Evolutionary conservation across 2,329 filamentous ascomycete species (phyloP).

Genomic region (Colletotrichum orbiculare): DNA sequence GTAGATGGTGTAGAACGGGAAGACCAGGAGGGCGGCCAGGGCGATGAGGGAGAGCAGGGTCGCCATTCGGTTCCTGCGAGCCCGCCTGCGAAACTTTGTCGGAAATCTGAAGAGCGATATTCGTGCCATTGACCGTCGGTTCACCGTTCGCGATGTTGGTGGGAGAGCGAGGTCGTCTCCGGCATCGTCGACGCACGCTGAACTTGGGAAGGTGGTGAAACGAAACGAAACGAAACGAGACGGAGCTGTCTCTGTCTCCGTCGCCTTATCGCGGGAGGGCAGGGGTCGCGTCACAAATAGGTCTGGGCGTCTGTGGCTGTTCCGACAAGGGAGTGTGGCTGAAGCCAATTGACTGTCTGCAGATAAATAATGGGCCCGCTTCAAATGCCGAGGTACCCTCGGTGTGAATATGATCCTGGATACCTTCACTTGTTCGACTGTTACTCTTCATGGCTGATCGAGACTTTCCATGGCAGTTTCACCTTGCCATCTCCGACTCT

Average conservation of each 20-base stretch:
- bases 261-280: conserved; percentile 17
- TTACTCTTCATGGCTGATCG: not conserved
- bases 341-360: not conserved
- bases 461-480: too few relatives aligned
- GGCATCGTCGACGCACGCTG: conserved; percentile 11
- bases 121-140: conserved; percentile 40
- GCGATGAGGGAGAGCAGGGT: conserved; percentile 58
- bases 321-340: conserved; percentile 9
- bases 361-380: not conserved
- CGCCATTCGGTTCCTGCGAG: conserved; percentile 68
- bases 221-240: conserved; percentile 24
- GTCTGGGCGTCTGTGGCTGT: not conserved
- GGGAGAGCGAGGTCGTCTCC: conserved; percentile 1
- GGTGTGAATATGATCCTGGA: not conserved
- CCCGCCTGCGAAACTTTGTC: conserved; percentile 66
- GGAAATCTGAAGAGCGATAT: conserved; percentile 65
- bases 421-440: not conserved
- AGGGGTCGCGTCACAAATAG: conserved; percentile 27
- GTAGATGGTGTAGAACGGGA: conserved; percentile 65
- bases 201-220: conserved; percentile 11
- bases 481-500: too few relatives aligned
- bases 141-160: conserved; percentile 25
- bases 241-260: conserved; percentile 1
- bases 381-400: too few relatives aligned
- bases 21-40: conserved; percentile 48